Base-by-base conservation (phyloP, 2,329 filamentous ascomycete species). In the Hymenoscyphus repandus region DNA sequence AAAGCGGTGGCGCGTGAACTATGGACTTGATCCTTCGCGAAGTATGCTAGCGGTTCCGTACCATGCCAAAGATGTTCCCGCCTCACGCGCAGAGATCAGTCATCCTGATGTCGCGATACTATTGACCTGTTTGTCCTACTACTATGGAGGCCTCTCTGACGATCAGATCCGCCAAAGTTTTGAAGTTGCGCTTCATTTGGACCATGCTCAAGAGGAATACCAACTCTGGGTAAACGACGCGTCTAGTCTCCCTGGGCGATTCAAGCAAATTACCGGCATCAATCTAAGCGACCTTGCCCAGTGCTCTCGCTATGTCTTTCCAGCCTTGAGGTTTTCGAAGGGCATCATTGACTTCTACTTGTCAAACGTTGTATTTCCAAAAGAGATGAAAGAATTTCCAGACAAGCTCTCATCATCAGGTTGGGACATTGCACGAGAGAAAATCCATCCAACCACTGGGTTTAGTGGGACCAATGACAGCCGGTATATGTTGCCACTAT, bases 391-490 rank as follows among this genome's bases (percentile, higher is more conserved):
- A 18, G 78, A 86, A 51, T 89, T 86, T 43, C 75, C 77, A 0
- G 49, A 72, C 7, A 88, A 87, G 53, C 66, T 89, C 0, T 81
- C 79, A 0, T 74, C 80, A 0, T 88, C 83, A 0, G 84, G 82
- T 0, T 89, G 84, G 85, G 83, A 89, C 53, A 68, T 88, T 15
- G 79, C 51, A 17, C 45, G 46, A 68, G 34, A 43, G 43, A 4
- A 82, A 75, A 49, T 15, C 0, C 67, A 79, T 17, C 71, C 74
- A 0, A 82, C 75, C 0, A 83, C 80, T 0, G 86, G 85, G 0
- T 90, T 90, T 59, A 86, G 82, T 22, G 84, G 85, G 0, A 90
- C 85, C 0, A 84, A 82, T 27, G 85, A 88, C 57, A 79, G 77
- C 0, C 65, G 72, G 7, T 67, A 73, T 13, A 60, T 83, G 0